These are phyloP conservation scores for Vitis amurensis DNA, from an alignment of 164 flowering plant genomes.

Conservation along the genomic window DNA sequence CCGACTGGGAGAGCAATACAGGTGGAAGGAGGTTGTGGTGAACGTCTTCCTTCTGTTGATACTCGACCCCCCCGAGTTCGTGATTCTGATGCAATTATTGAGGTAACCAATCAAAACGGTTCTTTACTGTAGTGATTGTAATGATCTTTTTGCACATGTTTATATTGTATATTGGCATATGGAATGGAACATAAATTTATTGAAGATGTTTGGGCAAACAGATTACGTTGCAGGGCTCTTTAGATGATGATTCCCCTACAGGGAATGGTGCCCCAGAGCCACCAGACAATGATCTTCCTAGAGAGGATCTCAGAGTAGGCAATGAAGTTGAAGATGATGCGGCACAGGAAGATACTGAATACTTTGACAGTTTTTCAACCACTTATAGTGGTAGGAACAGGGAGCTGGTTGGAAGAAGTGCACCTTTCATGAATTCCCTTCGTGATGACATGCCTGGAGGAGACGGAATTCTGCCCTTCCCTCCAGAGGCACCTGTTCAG, in stretches of 20 bases:
- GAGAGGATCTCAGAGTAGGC: conserved; percentile 36
- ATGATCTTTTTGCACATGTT: background rate
- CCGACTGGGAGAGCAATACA: conserved; percentile 86
- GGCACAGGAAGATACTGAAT: conserved; percentile 30
- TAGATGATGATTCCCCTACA: conserved; percentile 56
- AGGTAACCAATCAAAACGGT: conserved; percentile 41
- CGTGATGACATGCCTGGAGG: conserved; percentile 31
- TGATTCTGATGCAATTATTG: conserved; percentile 85
- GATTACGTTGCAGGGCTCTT: conserved; percentile 77
- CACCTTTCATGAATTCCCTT: conserved; percentile 25
- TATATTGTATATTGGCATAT: background rate
- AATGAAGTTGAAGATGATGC: conserved; percentile 38
- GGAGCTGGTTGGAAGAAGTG: conserved; percentile 42
- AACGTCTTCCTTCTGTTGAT: conserved; percentile 50
- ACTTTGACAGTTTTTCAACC: conserved; percentile 34
- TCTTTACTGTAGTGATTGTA: background rate
- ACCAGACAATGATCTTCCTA: conserved; percentile 35
- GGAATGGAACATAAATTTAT: conserved; percentile 6
- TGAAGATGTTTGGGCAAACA: conserved; percentile 33
- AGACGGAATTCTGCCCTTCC: conserved; percentile 40
- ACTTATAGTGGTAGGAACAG: conserved; percentile 37
- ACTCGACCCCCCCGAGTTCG: conserved; percentile 49
- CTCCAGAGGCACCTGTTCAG: conserved; percentile 33
- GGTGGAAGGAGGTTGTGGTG: conserved; percentile 51
- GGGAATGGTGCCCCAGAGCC: conserved; percentile 47